These are phyloP conservation scores for Kazachstania sp. DNA, from an alignment of 1,139 yeast species.

Conservation along the genomic window DNA sequence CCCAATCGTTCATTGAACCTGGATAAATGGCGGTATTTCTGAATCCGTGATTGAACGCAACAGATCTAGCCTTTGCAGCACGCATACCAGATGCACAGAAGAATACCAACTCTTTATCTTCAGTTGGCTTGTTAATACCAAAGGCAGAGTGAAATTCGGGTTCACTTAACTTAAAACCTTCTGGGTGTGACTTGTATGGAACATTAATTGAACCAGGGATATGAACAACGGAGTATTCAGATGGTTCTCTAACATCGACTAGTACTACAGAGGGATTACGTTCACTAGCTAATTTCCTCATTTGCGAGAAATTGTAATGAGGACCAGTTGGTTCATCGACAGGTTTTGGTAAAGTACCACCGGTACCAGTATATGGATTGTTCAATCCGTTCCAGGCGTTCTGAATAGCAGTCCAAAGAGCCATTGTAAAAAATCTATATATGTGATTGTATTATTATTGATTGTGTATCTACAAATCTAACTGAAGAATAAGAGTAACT, in stretches of 20 bases:
- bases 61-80: conserved; percentile 79
- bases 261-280: conserved; percentile 43
- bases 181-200: conserved; percentile 86
- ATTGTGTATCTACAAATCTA: not conserved
- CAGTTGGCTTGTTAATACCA: conserved; percentile 70
- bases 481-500: not conserved
- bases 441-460: no score
- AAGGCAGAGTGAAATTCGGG: conserved; percentile 73
- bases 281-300: conserved; percentile 41
- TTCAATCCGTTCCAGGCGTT: conserved; percentile 28
- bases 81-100: conserved; percentile 93
- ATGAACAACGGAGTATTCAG: conserved; percentile 48
- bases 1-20: conserved; percentile 89
- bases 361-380: conserved; percentile 22
- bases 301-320: conserved; percentile 45
- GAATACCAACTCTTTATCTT: conserved; percentile 65
- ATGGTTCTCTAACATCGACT: conserved; percentile 89
- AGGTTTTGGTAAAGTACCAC: conserved; percentile 31
- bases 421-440: not conserved
- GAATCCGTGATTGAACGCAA: conserved; percentile 84
- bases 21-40: conserved; percentile 61
- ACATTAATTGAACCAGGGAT: conserved; percentile 86
- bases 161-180: conserved; percentile 68
- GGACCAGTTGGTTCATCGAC: conserved; percentile 23
- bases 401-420: conserved; percentile 22